Evolutionary conservation across 2,329 filamentous ascomycete genomes (phyloP).

Genomic region (Xylariaceae sp.): DNA sequence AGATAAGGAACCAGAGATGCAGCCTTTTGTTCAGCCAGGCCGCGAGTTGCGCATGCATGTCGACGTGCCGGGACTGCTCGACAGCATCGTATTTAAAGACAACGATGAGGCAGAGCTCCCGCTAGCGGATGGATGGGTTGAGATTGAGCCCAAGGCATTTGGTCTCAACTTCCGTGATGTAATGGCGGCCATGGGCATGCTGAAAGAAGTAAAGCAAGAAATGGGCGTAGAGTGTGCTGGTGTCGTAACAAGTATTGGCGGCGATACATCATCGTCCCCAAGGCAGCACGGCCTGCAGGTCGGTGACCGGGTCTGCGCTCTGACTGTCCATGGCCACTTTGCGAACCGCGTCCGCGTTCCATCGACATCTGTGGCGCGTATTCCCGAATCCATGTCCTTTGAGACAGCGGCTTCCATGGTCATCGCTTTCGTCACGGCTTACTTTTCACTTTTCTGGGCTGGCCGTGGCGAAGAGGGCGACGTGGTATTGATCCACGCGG

Average conservation of each 20-base stretch:
- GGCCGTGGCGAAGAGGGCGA: conserved; percentile 48
- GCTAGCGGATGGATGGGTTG: conserved; percentile 40
- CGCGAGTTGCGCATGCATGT: conserved; percentile 21
- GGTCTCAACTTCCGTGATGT: conserved; percentile 21
- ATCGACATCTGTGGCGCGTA: background rate
- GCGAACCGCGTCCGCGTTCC: background rate
- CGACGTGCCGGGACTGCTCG: conserved; percentile 13
- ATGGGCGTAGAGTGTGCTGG: background rate
- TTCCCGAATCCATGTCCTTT: background rate
- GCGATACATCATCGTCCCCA: background rate
- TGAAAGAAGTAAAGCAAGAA: background rate
- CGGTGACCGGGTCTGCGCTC: background rate
- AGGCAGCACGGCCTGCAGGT: background rate
- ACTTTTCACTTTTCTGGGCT: conserved; percentile 48
- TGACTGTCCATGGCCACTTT: background rate
- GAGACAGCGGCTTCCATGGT: conserved; percentile 45
- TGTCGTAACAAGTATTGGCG: background rate
- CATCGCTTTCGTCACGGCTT: too few relatives aligned
- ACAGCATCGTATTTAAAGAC: conserved; percentile 23
- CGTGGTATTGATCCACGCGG: conserved; percentile 49
- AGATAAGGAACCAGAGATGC: conserved; percentile 6
- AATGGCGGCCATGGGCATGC: background rate
- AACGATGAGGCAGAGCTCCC: background rate
- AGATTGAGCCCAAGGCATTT: conserved; percentile 41
- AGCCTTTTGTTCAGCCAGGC: conserved; percentile 10